Percentiles rank a stretch among this genome's conserved stretches.
Evolutionary conservation across 2,329 filamentous ascomycete genomes (phyloP).

Genomic region (Exophiala mesophila): DNA sequence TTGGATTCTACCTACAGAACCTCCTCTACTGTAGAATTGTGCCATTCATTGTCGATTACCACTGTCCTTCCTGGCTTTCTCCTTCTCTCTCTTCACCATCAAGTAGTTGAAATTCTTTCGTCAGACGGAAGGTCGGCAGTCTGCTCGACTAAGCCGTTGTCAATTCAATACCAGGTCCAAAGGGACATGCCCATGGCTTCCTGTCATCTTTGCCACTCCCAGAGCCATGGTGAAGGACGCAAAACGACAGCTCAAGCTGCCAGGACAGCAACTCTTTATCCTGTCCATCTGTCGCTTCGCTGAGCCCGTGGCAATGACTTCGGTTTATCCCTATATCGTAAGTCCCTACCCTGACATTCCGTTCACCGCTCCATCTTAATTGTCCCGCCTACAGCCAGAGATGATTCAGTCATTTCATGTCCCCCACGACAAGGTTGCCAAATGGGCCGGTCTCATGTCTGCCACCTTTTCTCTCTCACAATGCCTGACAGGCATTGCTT

Average conservation of each 20-base stretch:
- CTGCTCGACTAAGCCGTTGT: too few relatives aligned
- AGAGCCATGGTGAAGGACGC: constrained; percentile 20
- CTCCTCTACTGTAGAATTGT: too few relatives aligned
- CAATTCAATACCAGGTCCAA: constrained; percentile 14
- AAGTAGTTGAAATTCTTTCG: too few relatives aligned
- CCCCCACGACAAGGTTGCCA: constrained; percentile 65
- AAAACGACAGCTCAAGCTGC: constrained; percentile 55
- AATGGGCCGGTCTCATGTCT: constrained; percentile 72
- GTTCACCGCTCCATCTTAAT: constrained; percentile 18
- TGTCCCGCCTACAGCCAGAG: constrained; percentile 55
- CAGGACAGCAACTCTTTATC: constrained; percentile 70
- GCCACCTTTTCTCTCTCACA: constrained; percentile 69
- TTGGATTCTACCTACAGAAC: too few relatives aligned
- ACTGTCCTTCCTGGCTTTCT: too few relatives aligned
- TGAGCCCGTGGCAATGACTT: constrained; percentile 65
- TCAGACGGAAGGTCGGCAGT: too few relatives aligned
- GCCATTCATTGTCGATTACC: too few relatives aligned
- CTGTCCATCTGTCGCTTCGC: constrained; percentile 74
- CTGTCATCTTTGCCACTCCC: constrained; percentile 2
- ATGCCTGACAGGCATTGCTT: constrained; percentile 65
- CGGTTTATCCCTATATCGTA: constrained; percentile 59
- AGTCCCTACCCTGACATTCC: constrained; percentile 2
- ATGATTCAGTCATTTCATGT: constrained; percentile 80
- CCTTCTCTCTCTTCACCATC: too few relatives aligned
- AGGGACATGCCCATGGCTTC: constrained; percentile 1